phyloP scores from a whole-genome alignment of 495 filamentous ascomycete species.

The Penicillium angulare region DNA sequence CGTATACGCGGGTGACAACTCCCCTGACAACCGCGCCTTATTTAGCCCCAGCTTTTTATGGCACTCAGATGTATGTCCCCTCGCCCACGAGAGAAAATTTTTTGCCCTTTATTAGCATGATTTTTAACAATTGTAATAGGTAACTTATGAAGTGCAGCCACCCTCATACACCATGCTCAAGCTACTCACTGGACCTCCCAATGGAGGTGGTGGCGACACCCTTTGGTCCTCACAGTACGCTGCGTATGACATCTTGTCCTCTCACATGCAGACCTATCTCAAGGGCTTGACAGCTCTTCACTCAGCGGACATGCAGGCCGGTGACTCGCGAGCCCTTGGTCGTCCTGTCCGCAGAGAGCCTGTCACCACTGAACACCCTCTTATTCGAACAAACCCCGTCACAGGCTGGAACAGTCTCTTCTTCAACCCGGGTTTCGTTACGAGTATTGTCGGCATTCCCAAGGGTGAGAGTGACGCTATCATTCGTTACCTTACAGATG shows the following conservation, averaged over 20 bases:
- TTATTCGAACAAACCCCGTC: conserved; percentile 69
- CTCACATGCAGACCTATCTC: conserved; percentile 67
- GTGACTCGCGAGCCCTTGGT: conserved; percentile 57
- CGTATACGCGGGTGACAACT: conserved; percentile 63
- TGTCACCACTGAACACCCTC: conserved; percentile 64
- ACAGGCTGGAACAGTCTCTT: conserved; percentile 76
- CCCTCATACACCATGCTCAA: conserved; percentile 74
- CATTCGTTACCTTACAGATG: conserved; percentile 61
- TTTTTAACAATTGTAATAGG: conserved; percentile 34
- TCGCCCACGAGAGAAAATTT: too few relatives aligned
- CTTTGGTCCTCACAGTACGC: conserved; percentile 73
- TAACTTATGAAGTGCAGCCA: conserved; percentile 76
- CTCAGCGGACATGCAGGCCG: conserved; percentile 68
- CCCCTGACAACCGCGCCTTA: conserved; percentile 55
- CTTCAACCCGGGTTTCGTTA: conserved; percentile 76
- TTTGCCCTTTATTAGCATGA: neutral
- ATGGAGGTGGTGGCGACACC: conserved; percentile 72
- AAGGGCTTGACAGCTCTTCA: conserved; percentile 70
- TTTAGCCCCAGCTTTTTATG: conserved; percentile 55
- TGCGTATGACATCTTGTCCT: conserved; percentile 68
- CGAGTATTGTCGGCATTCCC: conserved; percentile 66
- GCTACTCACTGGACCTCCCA: conserved; percentile 63
- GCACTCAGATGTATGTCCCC: conserved; percentile 58
- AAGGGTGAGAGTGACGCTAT: conserved; percentile 66
- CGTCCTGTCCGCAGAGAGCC: conserved; percentile 66